Evolutionary conservation across 192 early-diverging fungal genomes (phyloP).

Genomic region (Backusella mclennaniae): DNA sequence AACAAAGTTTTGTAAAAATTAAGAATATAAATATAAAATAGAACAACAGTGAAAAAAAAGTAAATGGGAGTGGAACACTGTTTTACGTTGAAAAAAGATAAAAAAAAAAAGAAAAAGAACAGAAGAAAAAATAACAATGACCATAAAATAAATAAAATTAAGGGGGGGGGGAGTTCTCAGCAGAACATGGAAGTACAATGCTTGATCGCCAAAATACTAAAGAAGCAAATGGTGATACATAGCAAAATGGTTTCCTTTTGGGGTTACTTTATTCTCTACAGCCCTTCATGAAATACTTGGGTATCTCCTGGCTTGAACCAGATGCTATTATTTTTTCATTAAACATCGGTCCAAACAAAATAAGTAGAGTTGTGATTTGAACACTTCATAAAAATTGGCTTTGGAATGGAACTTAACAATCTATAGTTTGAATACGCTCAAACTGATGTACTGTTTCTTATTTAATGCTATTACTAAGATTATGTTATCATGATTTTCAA

Average conservation of each 20-base stretch:
- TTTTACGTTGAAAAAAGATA: background rate
- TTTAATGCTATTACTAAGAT: background rate
- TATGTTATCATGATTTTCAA: background rate
- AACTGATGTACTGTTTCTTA: background rate
- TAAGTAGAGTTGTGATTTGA: background rate
- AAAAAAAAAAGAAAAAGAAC: background rate
- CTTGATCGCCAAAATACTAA: slow-evolving; percentile 2
- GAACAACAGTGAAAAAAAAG: background rate
- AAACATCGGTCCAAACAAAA: background rate
- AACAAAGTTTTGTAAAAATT: background rate
- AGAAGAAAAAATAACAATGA: background rate
- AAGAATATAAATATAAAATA: slow-evolving; percentile 1
- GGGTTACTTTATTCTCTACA: background rate
- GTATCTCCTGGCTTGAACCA: background rate
- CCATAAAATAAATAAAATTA: slow-evolving; percentile 1
- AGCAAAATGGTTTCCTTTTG: background rate
- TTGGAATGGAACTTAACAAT: background rate
- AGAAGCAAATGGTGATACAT: background rate
- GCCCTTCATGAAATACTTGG: background rate
- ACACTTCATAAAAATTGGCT: background rate
- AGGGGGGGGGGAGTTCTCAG: background rate
- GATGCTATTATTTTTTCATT: background rate
- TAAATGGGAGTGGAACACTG: background rate
- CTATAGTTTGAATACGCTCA: background rate
- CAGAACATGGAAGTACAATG: background rate